A percentile compares a stretch with the other conserved stretches of the same genome.
These are phyloP conservation scores for Lipomyces yamadae DNA, from an alignment of 805 yeast species.

Conservation along the genomic window DNA sequence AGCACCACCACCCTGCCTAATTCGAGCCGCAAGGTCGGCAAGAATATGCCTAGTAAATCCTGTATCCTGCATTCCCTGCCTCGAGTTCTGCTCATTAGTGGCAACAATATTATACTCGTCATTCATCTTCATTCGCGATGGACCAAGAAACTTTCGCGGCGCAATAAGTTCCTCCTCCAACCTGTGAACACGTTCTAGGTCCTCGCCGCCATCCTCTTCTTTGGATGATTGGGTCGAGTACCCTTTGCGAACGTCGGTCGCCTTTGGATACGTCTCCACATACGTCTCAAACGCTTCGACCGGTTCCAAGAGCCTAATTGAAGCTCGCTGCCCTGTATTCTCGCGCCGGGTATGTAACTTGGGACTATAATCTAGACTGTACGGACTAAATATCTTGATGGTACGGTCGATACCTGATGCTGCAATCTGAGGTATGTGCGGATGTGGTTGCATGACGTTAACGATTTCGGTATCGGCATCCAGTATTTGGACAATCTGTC, in stretches of 20 bases:
- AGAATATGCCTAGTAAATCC: conserved; percentile 22
- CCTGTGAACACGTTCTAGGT: background rate
- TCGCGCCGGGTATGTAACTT: background rate
- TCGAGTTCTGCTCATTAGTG: conserved; percentile 20
- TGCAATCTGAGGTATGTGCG: conserved; percentile 35
- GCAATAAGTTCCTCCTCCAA: conserved; percentile 20
- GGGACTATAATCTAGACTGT: conserved; percentile 26
- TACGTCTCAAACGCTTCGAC: conserved; percentile 13
- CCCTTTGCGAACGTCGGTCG: background rate
- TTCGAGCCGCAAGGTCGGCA: conserved; percentile 23
- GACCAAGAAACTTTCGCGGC: conserved; percentile 30
- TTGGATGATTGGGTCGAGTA: background rate
- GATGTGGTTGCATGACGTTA: conserved; percentile 36
- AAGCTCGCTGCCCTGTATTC: background rate
- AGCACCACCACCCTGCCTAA: conserved; percentile 4
- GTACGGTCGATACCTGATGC: conserved; percentile 37
- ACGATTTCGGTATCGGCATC: conserved; percentile 33
- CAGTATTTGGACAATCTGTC: conserved; percentile 29
- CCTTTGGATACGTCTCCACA: background rate
- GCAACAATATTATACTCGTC: conserved; percentile 25
- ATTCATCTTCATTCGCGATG: conserved; percentile 16
- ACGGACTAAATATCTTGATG: conserved; percentile 35
- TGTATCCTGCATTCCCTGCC: conserved; percentile 30
- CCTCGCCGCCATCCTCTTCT: background rate
- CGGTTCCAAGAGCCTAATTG: background rate